Conservation (phyloP, 306 rosid species). For the Cyclanthera cordifolia region DNA sequence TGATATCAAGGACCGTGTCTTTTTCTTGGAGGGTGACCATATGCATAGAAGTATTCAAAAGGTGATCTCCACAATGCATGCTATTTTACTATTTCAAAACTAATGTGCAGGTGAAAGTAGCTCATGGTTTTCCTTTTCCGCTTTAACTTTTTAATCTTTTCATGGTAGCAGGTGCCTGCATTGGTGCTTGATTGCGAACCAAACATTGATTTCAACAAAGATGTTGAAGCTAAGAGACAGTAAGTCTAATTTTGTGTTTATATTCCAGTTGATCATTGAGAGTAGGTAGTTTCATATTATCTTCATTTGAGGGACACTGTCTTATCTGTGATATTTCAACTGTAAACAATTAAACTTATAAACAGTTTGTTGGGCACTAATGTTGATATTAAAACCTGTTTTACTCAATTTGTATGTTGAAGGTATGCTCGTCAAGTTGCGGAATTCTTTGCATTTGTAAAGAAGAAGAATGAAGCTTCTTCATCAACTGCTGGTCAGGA, state of each 20-base stretch:
- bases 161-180: constrained; percentile 72
- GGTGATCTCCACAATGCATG: constrained; percentile 30
- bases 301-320: not conserved
- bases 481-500: constrained; percentile 31
- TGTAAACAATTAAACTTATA: not conserved
- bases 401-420: constrained; percentile 13
- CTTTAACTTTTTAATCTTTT: constrained; percentile 12
- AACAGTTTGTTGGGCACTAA: not conserved
- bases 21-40: constrained; percentile 85
- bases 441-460: constrained; percentile 80
- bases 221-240: constrained; percentile 87
- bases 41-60: constrained; percentile 97
- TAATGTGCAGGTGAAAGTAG: not conserved
- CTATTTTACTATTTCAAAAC: constrained; percentile 9
- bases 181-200: constrained; percentile 96
- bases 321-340: not conserved
- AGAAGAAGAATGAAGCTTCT: constrained; percentile 52
- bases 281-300: not conserved
- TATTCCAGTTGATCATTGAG: not conserved
- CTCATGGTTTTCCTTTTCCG: not conserved
- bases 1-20: constrained; percentile 78
- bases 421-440: constrained; percentile 97
- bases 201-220: constrained; percentile 92
- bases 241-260: constrained; percentile 28
- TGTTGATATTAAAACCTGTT: not conserved